Base-by-base conservation (phyloP, 2,329 filamentous ascomycete genomes). In the Epichloe amarillans region DNA sequence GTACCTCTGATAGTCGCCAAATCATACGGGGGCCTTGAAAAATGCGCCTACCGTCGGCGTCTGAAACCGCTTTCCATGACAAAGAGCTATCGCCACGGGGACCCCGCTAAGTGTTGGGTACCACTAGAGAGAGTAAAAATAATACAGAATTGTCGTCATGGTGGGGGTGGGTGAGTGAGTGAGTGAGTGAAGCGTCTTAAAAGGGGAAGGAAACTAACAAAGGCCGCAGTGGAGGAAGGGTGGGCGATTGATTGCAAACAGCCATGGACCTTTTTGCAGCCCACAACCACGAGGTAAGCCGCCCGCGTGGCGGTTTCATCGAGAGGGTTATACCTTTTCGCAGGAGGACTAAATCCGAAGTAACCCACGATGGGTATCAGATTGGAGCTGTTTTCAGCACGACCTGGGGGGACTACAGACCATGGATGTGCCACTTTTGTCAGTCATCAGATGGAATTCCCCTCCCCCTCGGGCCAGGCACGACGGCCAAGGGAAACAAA, bases 131-230 rank as follows among this genome's bases (percentile, higher is more conserved):
- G 40, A n/a, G 11, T 19, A 30, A 43, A 38, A 17, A 49, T 44
- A 38, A 26, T 33, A 14, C 33, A 3, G 14, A 17, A n/a, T 5
- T 42, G 23, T 4, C 12, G 10, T 23, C 23, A 33, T 30, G 37
- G 33, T 5, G 10, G 17, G n/a, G 46, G 8, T 30, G 6, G 3
- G 7, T 26, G 15, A 4, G 44, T 33, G 44, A 37, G 33, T 17
- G 17, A 37, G 44, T 33, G 44, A 37, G 33, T 19, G 17, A 37
- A 37, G n/a, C 33, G 35, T 46, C 8, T 47, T 15, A 11, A 37
- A 44, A 43, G 40, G 37, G 37, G 37, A 19, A 23, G 33, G 41
- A 40, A 50, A 45, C 41, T 43, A 46, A 50, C 48, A 50, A 50
- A 50, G 48, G 33, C 21, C 33, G 30, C 26, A 30, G 26, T 30